These are phyloP conservation scores for Candida smagusa DNA, from an alignment of 1,139 yeast genomes.

Conservation along the genomic window DNA sequence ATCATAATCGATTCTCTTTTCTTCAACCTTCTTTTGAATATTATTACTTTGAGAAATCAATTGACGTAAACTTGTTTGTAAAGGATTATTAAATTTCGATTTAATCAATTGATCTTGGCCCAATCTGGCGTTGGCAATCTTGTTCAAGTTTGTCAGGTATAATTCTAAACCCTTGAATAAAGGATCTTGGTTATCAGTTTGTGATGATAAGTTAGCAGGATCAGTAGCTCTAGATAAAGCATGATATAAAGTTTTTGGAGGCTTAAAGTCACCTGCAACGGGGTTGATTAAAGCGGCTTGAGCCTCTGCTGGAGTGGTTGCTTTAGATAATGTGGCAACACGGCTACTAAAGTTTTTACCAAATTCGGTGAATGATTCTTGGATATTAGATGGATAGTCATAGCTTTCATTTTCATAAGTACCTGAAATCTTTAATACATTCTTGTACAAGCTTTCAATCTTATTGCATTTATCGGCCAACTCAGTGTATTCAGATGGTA, in stretches of 20 bases:
- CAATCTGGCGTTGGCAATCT: conserved; percentile 79
- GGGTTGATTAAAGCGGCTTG: conserved; percentile 68
- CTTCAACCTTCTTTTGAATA: conserved; percentile 75
- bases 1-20: conserved; percentile 77
- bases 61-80: conserved; percentile 60
- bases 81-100: conserved; percentile 66
- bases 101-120: conserved; percentile 78
- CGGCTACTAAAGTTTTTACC: conserved; percentile 66
- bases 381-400: conserved; percentile 79
- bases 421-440: conserved; percentile 67
- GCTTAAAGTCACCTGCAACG: conserved; percentile 49
- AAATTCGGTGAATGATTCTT: conserved; percentile 72
- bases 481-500: conserved; percentile 79
- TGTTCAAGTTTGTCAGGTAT: conserved; percentile 46
- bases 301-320: conserved; percentile 78
- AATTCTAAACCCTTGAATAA: conserved; percentile 42
- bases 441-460: conserved; percentile 67
- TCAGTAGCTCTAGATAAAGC: conserved; percentile 78
- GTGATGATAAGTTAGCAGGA: conserved; percentile 46
- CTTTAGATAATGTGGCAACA: conserved; percentile 68
- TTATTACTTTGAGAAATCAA: conserved; percentile 64
- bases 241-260: conserved; percentile 82
- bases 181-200: conserved; percentile 41
- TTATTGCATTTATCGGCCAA: conserved; percentile 75
- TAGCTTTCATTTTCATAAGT: conserved; percentile 75